Conservation (phyloP, 345 rosid species). For the Rhizophora apiculata region DNA sequence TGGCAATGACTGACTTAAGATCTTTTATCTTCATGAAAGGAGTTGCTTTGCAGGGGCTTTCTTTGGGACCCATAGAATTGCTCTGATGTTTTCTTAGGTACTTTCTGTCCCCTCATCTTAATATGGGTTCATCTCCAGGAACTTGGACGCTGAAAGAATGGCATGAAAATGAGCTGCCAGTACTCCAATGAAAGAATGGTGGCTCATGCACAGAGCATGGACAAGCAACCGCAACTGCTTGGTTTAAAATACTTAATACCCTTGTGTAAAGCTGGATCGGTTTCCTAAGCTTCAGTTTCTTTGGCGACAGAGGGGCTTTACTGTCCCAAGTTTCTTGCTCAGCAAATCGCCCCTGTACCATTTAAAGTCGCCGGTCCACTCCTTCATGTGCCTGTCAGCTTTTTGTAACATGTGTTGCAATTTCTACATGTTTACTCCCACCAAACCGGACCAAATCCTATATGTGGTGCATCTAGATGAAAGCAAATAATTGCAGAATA, state of each 20-base stretch:
- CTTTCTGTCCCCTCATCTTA: background rate
- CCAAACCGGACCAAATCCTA: too few relatives aligned
- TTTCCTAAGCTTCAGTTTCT: constrained; percentile 2
- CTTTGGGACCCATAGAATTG: background rate
- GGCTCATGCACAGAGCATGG: background rate
- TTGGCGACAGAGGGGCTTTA: background rate
- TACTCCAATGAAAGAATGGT: background rate
- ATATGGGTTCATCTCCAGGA: constrained; percentile 26
- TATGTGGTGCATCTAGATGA: too few relatives aligned
- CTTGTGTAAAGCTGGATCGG: constrained; percentile 1
- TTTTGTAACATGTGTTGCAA: too few relatives aligned
- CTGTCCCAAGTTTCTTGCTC: constrained; percentile 4
- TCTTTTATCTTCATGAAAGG: background rate
- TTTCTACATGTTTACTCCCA: too few relatives aligned
- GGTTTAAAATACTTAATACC: background rate
- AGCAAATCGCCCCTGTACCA: constrained; percentile 2
- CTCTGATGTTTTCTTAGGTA: background rate
- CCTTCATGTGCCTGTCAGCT: too few relatives aligned
- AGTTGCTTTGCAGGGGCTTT: background rate
- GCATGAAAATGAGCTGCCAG: background rate
- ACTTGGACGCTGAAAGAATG: constrained; percentile 18
- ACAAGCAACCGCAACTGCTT: constrained; percentile 2
- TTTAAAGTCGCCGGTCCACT: background rate
- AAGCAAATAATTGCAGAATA: too few relatives aligned
- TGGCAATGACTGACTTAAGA: too few relatives aligned